Base-by-base conservation (phyloP, 768 basidiomycete species). In the Russula brevipes region DNA sequence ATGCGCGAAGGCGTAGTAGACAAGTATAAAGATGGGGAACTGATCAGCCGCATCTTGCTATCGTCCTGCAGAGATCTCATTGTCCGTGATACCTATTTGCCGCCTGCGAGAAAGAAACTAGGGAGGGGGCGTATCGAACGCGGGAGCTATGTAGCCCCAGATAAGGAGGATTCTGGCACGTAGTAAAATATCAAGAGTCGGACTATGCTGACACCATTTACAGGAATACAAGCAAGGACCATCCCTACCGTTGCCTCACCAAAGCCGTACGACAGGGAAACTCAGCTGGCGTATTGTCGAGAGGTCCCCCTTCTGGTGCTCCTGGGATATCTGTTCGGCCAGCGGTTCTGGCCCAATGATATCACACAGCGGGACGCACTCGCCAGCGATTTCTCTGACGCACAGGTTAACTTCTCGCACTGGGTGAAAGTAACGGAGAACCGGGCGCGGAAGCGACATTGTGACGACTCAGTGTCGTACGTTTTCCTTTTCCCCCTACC, bases 271-370 rank as follows among this genome's bases (percentile, higher is more conserved):
- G 52, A 36, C 14, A 33, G 10, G 31, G 52, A 53, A 6, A 53
- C 33, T n/a, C 52, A 53, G 52, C 33, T 53, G 52, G 52, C 36
- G 3, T 53, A 53, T 38, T 53, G 52, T 38, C 52, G 52, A 35
- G 52, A 53, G 38, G 36, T 53, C 7, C 52, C 52, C 19, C 52
- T 53, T 38, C 35, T 53, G 11, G 1, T 10, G 2, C 35, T 47
- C 5, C 56, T 57, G 11, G 56, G 4, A 16, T 35, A 14, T 38
- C 56, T 57, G 11, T 47, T 57, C 35, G 11, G 45, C n/a, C 45
- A 47, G 17, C 56, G 45, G 33, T 19, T 47, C 56, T 53, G 52
- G 52, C 52, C 52, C 12, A 53, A 19, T n/a, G 52, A 53, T 33
- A 4, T 10, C 33, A 19, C 33, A 8, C 16, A 53, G 52, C 33